Percentiles rank a stretch among this genome's conserved stretches.
Evolutionary conservation across 306 rosid genomes (phyloP).

Genomic region (Glycyrrhiza uralensis): DNA sequence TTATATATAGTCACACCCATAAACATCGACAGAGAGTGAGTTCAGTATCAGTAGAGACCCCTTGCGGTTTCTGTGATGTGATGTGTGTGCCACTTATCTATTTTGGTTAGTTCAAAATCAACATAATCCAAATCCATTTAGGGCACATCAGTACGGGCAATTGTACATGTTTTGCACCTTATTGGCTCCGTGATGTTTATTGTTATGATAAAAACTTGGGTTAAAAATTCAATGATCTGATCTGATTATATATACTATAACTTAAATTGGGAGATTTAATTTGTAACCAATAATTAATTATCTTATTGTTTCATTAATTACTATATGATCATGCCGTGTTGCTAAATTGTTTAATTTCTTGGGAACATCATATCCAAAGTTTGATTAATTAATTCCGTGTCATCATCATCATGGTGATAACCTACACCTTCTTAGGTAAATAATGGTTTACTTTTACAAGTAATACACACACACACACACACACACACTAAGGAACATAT

Average conservation of each 20-base stretch:
- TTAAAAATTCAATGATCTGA: constrained; percentile 19
- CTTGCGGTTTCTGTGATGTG: constrained; percentile 35
- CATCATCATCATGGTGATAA: constrained; percentile 34
- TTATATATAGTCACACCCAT: constrained; percentile 32
- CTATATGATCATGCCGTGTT: not conserved
- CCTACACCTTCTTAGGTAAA: constrained; percentile 14
- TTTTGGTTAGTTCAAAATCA: constrained; percentile 37
- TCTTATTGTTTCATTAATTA: not conserved
- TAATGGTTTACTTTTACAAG: constrained; percentile 16
- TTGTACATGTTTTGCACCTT: constrained; percentile 28
- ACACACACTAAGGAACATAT: not conserved
- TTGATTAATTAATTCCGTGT: constrained; percentile 27
- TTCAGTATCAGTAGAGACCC: constrained; percentile 22
- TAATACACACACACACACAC: no score
- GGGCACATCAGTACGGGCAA: constrained; percentile 28
- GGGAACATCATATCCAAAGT: constrained; percentile 11
- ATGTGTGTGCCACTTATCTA: constrained; percentile 36
- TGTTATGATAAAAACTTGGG: not conserved
- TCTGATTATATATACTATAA: no score
- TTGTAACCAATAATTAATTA: not conserved
- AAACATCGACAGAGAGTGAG: constrained; percentile 22
- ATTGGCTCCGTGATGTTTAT: not conserved
- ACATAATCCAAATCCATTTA: constrained; percentile 24
- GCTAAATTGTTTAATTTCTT: constrained; percentile 1
- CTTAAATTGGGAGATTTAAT: not conserved